Conservation (phyloP, 352 stramenopile species). For the Phytophthora colocasiae region DNA sequence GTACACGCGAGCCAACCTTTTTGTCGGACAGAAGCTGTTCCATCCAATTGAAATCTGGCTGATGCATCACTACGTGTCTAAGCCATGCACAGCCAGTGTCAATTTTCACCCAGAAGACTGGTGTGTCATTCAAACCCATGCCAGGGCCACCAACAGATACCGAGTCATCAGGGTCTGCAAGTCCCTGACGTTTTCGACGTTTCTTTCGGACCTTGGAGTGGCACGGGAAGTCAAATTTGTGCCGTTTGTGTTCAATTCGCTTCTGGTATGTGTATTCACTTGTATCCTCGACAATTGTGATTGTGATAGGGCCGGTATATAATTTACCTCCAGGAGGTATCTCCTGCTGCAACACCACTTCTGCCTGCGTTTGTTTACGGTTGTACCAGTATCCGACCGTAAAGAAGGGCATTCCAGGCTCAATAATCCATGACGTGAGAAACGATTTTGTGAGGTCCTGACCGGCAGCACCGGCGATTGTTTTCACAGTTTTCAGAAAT, state of each 20-base stretch:
- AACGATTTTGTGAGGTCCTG: constrained; percentile 87
- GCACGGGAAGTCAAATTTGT: constrained; percentile 89
- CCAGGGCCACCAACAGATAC: constrained; percentile 77
- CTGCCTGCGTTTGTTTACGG: constrained; percentile 85
- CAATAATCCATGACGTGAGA: constrained; percentile 82
- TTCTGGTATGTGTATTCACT: constrained; percentile 86
- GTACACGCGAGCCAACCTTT: constrained; percentile 82
- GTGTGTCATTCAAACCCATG: constrained; percentile 89
- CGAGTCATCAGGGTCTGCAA: constrained; percentile 81
- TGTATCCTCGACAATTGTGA: constrained; percentile 89
- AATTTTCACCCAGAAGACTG: constrained; percentile 90
- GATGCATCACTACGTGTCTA: constrained; percentile 85
- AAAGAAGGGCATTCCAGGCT: constrained; percentile 87
- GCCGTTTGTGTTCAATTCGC: constrained; percentile 82
- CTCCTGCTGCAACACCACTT: constrained; percentile 86
- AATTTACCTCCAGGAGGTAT: constrained; percentile 81
- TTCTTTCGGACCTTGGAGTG: constrained; percentile 91
- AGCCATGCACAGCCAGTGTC: constrained; percentile 82
- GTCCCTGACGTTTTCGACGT: constrained; percentile 80
- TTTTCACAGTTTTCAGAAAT: constrained; percentile 84
- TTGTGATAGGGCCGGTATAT: constrained; percentile 81
- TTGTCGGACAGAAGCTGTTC: constrained; percentile 87
- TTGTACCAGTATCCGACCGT: constrained; percentile 92
- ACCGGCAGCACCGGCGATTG: constrained; percentile 74
- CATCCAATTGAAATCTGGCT: constrained; percentile 92